Percentiles rank a stretch among this genome's conserved stretches.
Conservation (phyloP, 176 grass and related monocot genomes). For the Cenchrus purpureus region DNA sequence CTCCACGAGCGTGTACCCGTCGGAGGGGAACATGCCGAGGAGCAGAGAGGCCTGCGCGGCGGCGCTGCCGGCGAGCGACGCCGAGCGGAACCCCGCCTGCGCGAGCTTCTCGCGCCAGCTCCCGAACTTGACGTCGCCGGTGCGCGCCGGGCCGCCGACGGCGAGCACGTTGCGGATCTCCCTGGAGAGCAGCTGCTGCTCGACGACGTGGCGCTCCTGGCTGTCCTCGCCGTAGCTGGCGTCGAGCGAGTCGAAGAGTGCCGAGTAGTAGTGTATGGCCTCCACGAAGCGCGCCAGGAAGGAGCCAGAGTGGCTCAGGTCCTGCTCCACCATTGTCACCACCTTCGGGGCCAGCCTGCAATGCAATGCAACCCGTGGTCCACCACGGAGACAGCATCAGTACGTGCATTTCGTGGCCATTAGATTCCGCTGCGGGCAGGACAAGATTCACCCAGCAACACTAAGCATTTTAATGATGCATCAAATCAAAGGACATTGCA, state of each 20-base stretch:
- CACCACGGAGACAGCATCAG: background rate
- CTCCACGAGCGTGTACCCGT: conserved; percentile 92
- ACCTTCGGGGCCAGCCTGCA: conserved; percentile 92
- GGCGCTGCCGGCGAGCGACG: conserved; percentile 81
- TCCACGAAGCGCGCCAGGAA: conserved; percentile 95
- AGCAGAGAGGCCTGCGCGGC: conserved; percentile 85
- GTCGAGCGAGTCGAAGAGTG: conserved; percentile 92
- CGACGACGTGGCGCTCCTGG: conserved; percentile 79
- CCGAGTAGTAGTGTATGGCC: conserved; percentile 99
- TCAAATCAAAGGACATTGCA: conserved; percentile 15
- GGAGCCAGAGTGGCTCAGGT: conserved; percentile 88
- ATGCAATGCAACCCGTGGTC: background rate
- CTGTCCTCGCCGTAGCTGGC: conserved; percentile 95
- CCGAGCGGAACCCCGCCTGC: conserved; percentile 72
- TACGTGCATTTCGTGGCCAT: conserved; percentile 10
- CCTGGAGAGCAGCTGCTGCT: conserved; percentile 90
- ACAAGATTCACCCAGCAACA: background rate
- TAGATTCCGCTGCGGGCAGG: background rate
- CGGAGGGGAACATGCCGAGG: conserved; percentile 94
- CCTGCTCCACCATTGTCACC: conserved; percentile 99
- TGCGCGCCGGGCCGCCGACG: conserved; percentile 76
- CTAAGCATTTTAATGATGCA: conserved; percentile 24
- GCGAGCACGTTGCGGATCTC: conserved; percentile 98
- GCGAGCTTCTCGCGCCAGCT: conserved; percentile 90
- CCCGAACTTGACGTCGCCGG: conserved; percentile 80